These are phyloP conservation scores for Ophiocordyceps polyrhachis-furcata DNA, from an alignment of 2,329 filamentous ascomycete species.

Conservation along the genomic window DNA sequence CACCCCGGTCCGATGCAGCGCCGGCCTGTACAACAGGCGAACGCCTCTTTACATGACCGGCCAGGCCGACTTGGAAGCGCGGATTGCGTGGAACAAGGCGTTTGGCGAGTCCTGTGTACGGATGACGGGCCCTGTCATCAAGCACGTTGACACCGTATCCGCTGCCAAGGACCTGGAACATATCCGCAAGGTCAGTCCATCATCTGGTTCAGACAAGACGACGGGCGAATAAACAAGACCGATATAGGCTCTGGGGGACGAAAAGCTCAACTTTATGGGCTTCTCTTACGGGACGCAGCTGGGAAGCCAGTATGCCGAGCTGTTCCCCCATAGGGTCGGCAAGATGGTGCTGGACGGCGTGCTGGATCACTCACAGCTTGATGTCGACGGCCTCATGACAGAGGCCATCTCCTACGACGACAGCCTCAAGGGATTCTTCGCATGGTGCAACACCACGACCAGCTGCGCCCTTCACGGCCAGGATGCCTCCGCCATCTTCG, in stretches of 20 bases:
- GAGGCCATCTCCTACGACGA: conserved; percentile 1
- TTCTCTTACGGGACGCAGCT: conserved; percentile 21
- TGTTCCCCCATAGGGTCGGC: conserved; percentile 23
- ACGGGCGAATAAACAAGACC: no score
- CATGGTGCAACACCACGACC: conserved; percentile 1
- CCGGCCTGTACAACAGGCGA: neutral
- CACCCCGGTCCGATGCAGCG: neutral
- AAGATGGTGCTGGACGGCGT: conserved; percentile 21
- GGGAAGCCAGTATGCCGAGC: conserved; percentile 20
- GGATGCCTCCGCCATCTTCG: neutral
- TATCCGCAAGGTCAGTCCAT: neutral
- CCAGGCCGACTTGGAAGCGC: neutral
- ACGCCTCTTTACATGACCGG: neutral
- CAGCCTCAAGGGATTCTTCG: conserved; percentile 1
- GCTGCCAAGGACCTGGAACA: neutral
- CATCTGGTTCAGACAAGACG: no score
- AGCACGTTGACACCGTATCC: neutral
- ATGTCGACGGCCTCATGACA: conserved; percentile 1
- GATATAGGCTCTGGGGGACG: conserved; percentile 1
- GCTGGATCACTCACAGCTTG: conserved; percentile 7
- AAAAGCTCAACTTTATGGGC: conserved; percentile 14
- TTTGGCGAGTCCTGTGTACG: neutral
- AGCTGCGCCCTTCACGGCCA: neutral
- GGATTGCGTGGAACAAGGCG: neutral
- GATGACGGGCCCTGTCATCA: neutral